Conservation (phyloP, 192 early-diverging fungal species). For the Coemansia sp. region DNA sequence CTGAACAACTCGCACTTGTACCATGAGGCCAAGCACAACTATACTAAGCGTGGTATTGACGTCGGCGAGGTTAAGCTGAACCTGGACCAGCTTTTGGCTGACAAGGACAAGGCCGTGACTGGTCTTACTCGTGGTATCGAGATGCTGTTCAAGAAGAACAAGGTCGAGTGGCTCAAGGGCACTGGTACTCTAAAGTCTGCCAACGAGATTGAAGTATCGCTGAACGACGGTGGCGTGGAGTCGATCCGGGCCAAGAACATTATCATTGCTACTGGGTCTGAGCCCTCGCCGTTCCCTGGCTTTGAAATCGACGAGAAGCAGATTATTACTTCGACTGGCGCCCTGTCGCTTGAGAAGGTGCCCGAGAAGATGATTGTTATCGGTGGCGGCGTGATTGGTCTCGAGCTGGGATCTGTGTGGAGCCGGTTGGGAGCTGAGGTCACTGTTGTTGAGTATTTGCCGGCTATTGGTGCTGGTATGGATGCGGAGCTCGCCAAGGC, state of each 20-base stretch:
- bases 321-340: slow-evolving; percentile 98
- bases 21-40: slow-evolving; percentile 90
- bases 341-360: slow-evolving; percentile 88
- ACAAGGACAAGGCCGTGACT: slow-evolving; percentile 86
- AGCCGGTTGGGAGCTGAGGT: slow-evolving; percentile 91
- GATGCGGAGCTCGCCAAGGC: slow-evolving; percentile 90
- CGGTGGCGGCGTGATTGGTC: slow-evolving; percentile 98
- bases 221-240: slow-evolving; percentile 73
- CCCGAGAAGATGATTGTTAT: slow-evolving; percentile 99
- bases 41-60: slow-evolving; percentile 92
- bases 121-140: slow-evolving; percentile 92
- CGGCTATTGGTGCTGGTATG: slow-evolving; percentile 95
- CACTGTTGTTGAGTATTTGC: slow-evolving; percentile 94
- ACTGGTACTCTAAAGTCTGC: slow-evolving; percentile 78
- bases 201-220: slow-evolving; percentile 81
- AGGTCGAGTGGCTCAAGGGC: slow-evolving; percentile 95
- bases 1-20: slow-evolving; percentile 98
- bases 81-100: slow-evolving; percentile 86
- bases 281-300: slow-evolving; percentile 89
- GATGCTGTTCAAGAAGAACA: slow-evolving; percentile 96
- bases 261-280: slow-evolving; percentile 98
- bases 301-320: slow-evolving; percentile 94
- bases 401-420: slow-evolving; percentile 99
- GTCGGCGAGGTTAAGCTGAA: slow-evolving; percentile 83
- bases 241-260: slow-evolving; percentile 91